Conservation (phyloP, 768 basidiomycete species). For the Steccherinum ochraceum region DNA sequence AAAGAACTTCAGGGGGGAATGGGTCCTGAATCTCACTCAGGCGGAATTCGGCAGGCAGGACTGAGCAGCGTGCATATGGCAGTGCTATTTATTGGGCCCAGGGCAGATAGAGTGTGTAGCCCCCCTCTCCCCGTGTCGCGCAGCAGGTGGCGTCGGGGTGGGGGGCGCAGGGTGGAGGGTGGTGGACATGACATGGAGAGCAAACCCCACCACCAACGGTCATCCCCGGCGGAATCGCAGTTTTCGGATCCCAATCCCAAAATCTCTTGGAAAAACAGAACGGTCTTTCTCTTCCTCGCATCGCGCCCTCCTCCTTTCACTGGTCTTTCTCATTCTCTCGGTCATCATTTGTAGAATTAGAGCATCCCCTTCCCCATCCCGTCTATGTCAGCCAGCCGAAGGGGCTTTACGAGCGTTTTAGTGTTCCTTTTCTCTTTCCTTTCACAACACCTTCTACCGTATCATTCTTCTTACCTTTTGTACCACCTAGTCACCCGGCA, state of each 20-base stretch:
- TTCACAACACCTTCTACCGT: background rate
- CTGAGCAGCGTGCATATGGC: conserved; percentile 17
- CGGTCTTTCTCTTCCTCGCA: background rate
- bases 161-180: background rate
- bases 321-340: background rate
- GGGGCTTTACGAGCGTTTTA: background rate
- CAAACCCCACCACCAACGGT: background rate
- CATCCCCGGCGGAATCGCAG: too few relatives aligned
- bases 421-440: background rate
- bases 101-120: background rate
- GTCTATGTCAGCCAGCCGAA: background rate
- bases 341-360: background rate
- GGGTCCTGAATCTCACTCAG: conserved; percentile 76
- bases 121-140: background rate
- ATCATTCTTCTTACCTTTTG: background rate
- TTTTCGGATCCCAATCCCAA: background rate
- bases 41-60: conserved; percentile 74
- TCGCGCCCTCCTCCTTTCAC: background rate
- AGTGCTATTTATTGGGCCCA: background rate
- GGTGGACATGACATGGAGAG: background rate
- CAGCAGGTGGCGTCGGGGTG: background rate
- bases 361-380: background rate
- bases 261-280: background rate
- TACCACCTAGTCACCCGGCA: background rate
- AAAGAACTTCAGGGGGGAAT: conserved; percentile 59